A percentile compares a stretch with the other conserved stretches of the same genome.
These are phyloP conservation scores for Globisporangium solare DNA, from an alignment of 352 stramenopile genomes.

Conservation along the genomic window DNA sequence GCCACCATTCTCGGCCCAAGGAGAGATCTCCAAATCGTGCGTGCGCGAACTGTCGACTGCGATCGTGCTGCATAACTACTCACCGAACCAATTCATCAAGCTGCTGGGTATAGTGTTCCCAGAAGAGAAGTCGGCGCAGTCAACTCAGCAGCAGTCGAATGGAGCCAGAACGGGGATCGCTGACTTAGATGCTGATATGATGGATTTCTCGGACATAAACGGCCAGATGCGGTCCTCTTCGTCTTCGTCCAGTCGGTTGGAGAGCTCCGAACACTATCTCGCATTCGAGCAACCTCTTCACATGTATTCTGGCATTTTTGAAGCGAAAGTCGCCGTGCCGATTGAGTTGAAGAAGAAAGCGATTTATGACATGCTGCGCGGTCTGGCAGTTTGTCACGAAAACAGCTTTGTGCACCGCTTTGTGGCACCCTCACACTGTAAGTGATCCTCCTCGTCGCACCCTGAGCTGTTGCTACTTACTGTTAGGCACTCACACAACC, in stretches of 20 bases:
- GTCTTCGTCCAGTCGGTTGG: conserved; percentile 20
- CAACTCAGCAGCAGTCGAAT: conserved; percentile 1
- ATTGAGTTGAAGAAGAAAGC: conserved; percentile 51
- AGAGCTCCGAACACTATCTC: conserved; percentile 56
- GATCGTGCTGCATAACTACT: conserved; percentile 34
- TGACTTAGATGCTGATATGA: conserved; percentile 24
- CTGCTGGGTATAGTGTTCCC: conserved; percentile 73
- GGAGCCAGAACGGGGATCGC: background rate
- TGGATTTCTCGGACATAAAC: conserved; percentile 19
- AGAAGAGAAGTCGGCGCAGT: conserved; percentile 17
- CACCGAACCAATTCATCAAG: conserved; percentile 51
- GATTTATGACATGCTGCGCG: conserved; percentile 69
- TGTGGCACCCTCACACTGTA: conserved; percentile 56
- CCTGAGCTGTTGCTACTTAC: background rate
- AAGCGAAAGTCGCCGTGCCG: conserved; percentile 45
- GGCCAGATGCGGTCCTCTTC: background rate
- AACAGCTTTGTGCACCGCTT: conserved; percentile 74
- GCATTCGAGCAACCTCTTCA: conserved; percentile 78
- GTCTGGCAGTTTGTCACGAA: conserved; percentile 59
- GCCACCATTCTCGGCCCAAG: conserved; percentile 38
- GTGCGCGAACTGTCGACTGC: conserved; percentile 51
- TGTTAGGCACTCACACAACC: background rate
- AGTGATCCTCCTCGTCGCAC: conserved; percentile 7
- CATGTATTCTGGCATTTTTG: conserved; percentile 68
- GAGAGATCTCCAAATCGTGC: conserved; percentile 45